These are phyloP conservation scores for Sporothrix globosa DNA, from an alignment of 2,329 filamentous ascomycete genomes.

Conservation along the genomic window DNA sequence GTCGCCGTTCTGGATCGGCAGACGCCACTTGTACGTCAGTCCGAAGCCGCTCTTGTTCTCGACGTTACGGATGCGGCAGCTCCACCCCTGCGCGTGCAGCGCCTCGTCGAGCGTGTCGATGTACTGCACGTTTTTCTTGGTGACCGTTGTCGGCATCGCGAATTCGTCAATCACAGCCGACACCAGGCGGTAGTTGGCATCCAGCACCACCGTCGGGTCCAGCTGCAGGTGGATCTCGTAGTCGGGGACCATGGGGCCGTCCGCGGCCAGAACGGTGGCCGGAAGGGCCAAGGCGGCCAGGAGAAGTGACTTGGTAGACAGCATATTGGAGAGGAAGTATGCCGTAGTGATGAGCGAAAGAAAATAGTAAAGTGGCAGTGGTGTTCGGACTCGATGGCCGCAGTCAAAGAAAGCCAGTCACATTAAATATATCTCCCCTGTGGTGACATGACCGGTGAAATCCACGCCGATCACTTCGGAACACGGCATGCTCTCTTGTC, in stretches of 20 bases:
- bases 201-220: slow-evolving; percentile 43
- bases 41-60: slow-evolving; percentile 43
- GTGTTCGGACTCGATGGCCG: no score
- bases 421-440: no score
- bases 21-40: slow-evolving; percentile 48
- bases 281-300: slow-evolving; percentile 10
- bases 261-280: neutral
- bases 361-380: neutral
- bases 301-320: neutral
- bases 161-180: slow-evolving; percentile 42
- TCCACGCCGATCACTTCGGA: neutral
- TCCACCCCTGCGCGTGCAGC: slow-evolving; percentile 45
- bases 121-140: slow-evolving; percentile 47
- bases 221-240: slow-evolving; percentile 45
- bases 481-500: no score
- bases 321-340: neutral
- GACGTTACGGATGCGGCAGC: slow-evolving; percentile 45
- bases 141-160: slow-evolving; percentile 40
- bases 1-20: slow-evolving; percentile 40
- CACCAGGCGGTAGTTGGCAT: slow-evolving; percentile 41
- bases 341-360: neutral
- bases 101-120: slow-evolving; percentile 43
- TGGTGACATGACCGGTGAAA: neutral
- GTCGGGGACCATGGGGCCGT: slow-evolving; percentile 40
- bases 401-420: no score